Conservation (phyloP, 768 basidiomycete species). For the Tylopilus sp. region DNA sequence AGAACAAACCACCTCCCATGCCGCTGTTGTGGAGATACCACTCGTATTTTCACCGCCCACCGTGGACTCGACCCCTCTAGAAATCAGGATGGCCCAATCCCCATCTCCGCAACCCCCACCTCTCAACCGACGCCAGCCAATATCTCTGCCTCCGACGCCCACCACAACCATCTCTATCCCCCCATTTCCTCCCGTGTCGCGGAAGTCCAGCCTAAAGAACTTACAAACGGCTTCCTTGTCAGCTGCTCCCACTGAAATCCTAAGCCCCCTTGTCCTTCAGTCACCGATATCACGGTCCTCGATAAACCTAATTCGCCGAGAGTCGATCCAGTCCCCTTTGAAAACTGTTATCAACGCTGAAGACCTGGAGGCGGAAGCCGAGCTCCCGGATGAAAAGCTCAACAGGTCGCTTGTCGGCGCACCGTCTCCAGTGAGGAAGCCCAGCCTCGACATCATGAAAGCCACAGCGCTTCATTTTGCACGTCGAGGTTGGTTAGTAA, state of each 20-base stretch:
- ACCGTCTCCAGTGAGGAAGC: slow-evolving; percentile 10
- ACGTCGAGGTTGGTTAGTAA: slow-evolving; percentile 39
- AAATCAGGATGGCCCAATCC: slow-evolving; percentile 7
- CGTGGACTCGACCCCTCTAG: slow-evolving; percentile 6
- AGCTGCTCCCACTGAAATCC: slow-evolving; percentile 24
- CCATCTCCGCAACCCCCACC: slow-evolving; percentile 25
- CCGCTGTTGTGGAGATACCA: neutral
- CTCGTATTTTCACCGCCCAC: slow-evolving; percentile 16
- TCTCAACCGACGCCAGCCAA: slow-evolving; percentile 27
- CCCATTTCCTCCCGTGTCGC: slow-evolving; percentile 7
- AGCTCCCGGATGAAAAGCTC: slow-evolving; percentile 2
- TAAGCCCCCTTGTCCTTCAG: slow-evolving; percentile 30
- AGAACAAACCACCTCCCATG: neutral
- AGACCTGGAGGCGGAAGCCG: slow-evolving; percentile 9
- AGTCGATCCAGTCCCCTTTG: slow-evolving; percentile 26
- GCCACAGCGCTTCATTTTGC: slow-evolving; percentile 42
- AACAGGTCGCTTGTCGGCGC: neutral
- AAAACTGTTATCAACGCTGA: slow-evolving; percentile 13
- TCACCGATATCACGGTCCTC: slow-evolving; percentile 23
- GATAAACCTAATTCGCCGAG: slow-evolving; percentile 18
- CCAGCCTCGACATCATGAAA: slow-evolving; percentile 29
- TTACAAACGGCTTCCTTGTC: slow-evolving; percentile 26
- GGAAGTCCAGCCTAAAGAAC: slow-evolving; percentile 22
- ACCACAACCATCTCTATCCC: slow-evolving; percentile 21
- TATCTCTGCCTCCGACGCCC: slow-evolving; percentile 34